phyloP scores from a whole-genome alignment of 495 filamentous ascomycete genomes.

The Neurospora cerealis region DNA sequence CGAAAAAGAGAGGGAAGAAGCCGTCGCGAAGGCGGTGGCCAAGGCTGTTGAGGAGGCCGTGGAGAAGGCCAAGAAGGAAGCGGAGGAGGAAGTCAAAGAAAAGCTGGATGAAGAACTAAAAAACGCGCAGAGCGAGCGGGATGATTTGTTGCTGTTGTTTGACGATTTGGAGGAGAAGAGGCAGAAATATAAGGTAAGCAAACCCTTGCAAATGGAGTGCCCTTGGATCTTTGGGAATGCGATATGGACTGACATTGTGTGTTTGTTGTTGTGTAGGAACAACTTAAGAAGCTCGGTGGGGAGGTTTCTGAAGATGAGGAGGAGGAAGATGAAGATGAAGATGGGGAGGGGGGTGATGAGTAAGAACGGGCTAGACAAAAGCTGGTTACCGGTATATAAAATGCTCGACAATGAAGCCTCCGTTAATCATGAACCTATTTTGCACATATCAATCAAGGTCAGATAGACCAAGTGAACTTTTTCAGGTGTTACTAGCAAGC shows the following conservation, averaged over 20 bases:
- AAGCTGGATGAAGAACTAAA: constrained; percentile 57
- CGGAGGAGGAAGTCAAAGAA: constrained; percentile 20
- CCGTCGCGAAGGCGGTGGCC: not conserved
- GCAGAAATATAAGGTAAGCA: constrained; percentile 62
- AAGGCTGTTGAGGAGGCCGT: not conserved
- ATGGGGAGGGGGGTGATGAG: constrained; percentile 46
- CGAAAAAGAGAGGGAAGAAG: not conserved
- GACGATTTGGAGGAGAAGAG: constrained; percentile 84
- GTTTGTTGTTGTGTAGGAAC: constrained; percentile 36
- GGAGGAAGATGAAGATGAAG: constrained; percentile 54
- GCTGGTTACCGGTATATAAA: not conserved
- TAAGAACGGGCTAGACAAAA: constrained; percentile 6
- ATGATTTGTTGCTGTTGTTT: constrained; percentile 80
- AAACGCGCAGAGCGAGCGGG: constrained; percentile 58
- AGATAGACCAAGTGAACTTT: not conserved
- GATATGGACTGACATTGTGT: constrained; percentile 25
- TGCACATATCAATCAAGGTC: not conserved
- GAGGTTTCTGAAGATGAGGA: constrained; percentile 72
- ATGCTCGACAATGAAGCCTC: not conserved
- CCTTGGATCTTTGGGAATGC: not conserved
- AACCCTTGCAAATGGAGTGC: not conserved
- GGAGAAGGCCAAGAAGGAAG: not conserved
- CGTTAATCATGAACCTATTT: not conserved
- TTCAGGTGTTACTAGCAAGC: not conserved
- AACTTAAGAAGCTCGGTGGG: constrained; percentile 61